Base-by-base conservation (phyloP, 2,329 filamentous ascomycete species). In the Chaetothyriales sp. region DNA sequence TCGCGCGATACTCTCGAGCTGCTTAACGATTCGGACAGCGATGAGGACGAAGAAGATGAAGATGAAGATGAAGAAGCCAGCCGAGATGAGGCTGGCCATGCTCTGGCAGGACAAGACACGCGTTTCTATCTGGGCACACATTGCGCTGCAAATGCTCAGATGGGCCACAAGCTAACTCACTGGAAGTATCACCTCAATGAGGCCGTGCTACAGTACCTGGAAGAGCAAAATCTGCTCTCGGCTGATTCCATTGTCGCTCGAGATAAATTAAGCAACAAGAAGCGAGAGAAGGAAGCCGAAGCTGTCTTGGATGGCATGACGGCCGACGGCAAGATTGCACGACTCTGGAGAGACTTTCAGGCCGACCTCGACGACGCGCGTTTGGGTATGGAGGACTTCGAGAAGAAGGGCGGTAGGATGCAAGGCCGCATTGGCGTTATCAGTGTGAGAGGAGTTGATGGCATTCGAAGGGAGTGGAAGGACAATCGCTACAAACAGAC, bases 121-220 rank as follows among this genome's bases (percentile, higher is more conserved):
- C 67, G 69, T 22, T 81, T 75, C 64, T 73, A 71, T 52, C 64
- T 78, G 1, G 79, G 79, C 48, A 68, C 68, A 53, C 73, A 74
- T 53, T 84, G 80, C 68, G 77, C 74, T 60, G 66, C 68, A 28
- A 83, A 82, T 57, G 84, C 85, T 0, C 72, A 79, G 56, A 81
- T 81, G 42, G 81, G 83, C 0, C 85, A 90, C 61, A 75, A 74
- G 1, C 72, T 90, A 2, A 74, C 79, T 3, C 86, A 92, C 66
- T 89, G 86, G 86, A 81, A 82, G 51, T 78, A 77, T 53, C 77
- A 80, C 45, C 76, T 90, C n/a, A 81, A 84, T 61, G 74, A 81
- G 56, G 84, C 77, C 75, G 80, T 89, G 0, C 71, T 83, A 20
- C 72, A 75, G 25, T 78, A 76, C 49, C 75, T 92, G 0, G 65